These are phyloP conservation scores for Debaryomyces tyrocola DNA, from an alignment of 805 yeast genomes.

Conservation along the genomic window DNA sequence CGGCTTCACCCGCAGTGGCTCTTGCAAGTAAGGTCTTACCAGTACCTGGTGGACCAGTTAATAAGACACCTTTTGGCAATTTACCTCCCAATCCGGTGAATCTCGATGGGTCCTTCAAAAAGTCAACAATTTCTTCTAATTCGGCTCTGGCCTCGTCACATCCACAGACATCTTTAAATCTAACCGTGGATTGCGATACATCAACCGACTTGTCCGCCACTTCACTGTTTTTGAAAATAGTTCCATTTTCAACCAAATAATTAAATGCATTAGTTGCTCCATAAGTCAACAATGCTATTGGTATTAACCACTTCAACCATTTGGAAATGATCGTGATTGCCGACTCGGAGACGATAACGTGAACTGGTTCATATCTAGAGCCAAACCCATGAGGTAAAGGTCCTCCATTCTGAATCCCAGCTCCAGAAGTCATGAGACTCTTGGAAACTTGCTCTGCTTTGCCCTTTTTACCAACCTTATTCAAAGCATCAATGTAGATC, in stretches of 20 bases:
- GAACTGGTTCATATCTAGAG: constrained; percentile 78
- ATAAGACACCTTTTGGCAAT: constrained; percentile 92
- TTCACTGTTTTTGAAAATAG: constrained; percentile 73
- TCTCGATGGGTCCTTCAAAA: constrained; percentile 91
- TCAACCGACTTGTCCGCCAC: constrained; percentile 78
- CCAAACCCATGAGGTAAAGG: constrained; percentile 48
- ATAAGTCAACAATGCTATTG: constrained; percentile 76
- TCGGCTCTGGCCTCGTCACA: constrained; percentile 98
- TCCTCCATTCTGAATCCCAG: constrained; percentile 1
- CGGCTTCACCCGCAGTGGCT: constrained; percentile 99
- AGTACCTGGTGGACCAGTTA: constrained; percentile 99
- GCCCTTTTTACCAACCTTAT: constrained; percentile 69
- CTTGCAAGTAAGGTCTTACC: constrained; percentile 96
- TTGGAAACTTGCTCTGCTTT: constrained; percentile 72
- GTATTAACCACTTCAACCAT: constrained; percentile 87
- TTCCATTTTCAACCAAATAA: constrained; percentile 78
- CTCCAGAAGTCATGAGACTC: constrained; percentile 23
- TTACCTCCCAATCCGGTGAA: constrained; percentile 97
- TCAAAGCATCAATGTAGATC: constrained; percentile 78
- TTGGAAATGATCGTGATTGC: constrained; percentile 73
- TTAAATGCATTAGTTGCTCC: constrained; percentile 78
- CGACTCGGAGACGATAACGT: constrained; percentile 89
- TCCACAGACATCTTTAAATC: constrained; percentile 92
- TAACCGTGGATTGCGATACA: constrained; percentile 80
- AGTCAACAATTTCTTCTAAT: constrained; percentile 96